These are phyloP conservation scores for Diaporthe nobilis DNA, from an alignment of 2,329 filamentous ascomycete species.

Conservation along the genomic window DNA sequence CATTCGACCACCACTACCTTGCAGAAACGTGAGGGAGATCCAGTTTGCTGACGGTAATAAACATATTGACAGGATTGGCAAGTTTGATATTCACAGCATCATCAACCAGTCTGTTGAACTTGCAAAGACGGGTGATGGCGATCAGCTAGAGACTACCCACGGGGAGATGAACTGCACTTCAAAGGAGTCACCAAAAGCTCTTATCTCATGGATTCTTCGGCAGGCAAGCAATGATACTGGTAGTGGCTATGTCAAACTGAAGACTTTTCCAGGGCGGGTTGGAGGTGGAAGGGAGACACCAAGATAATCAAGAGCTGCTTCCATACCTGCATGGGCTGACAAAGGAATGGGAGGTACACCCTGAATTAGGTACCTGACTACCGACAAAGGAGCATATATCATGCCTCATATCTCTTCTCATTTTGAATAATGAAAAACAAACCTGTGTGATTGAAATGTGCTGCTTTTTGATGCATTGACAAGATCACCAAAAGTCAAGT, in stretches of 20 bases:
- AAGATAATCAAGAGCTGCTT: neutral
- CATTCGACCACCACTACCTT: neutral
- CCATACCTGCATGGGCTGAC: neutral
- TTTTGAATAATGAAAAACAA: neutral
- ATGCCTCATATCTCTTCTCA: neutral
- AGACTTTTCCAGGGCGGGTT: neutral
- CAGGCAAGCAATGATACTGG: neutral
- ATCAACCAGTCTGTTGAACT: conserved; percentile 30
- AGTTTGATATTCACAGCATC: conserved; percentile 13
- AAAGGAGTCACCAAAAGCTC: neutral
- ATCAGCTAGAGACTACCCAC: neutral
- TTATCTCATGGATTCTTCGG: conserved; percentile 32
- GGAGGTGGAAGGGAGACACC: neutral
- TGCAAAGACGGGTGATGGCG: conserved; percentile 1
- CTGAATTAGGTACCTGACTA: neutral
- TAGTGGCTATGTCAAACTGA: neutral
- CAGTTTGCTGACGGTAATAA: neutral
- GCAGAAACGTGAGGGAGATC: rapidly evolving
- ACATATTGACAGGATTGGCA: neutral
- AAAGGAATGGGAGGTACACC: neutral
- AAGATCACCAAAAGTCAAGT: neutral
- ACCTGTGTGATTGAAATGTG: neutral
- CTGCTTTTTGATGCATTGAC: neutral
- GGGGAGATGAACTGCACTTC: conserved; percentile 26
- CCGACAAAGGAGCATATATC: neutral